Base-by-base conservation (phyloP, 257 asterid species). In the Eustoma russellianum region DNA sequence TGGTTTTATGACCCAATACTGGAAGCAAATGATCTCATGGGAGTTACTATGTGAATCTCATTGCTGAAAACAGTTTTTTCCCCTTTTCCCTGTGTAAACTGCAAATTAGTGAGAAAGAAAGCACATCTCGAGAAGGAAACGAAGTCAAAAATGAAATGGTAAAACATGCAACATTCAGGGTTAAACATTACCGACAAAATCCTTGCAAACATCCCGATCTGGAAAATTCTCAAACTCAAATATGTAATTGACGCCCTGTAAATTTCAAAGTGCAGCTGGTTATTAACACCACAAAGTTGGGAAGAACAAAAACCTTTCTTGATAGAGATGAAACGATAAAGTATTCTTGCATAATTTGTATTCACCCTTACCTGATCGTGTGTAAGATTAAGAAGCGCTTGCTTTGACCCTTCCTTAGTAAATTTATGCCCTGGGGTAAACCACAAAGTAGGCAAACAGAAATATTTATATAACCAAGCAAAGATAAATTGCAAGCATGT, bases 181-280 rank as follows among this genome's bases (percentile, higher is more conserved):
- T 55, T 8, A 7, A 5, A 7, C 43, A 91, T 82, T 75, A 88
- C 98, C 97, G 46, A 88, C 94, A 71, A 81, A 80, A 51, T 92
- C 95, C 64, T 79, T 73, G 78, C 97, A 92, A 28, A 41, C 83
- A 70, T 92, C 94, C 47, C 98, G 97, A 30, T 92, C 97, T 38
- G 91, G 72, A 70, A 85, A 87, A 65, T 50, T 79, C 52, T 76
- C 86, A 56, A 92, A 88, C 77, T 88, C 93, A 63, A 92, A 85
- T 54, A 87, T 76, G 76, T 74, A 82, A 74, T 59, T 83, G 30
- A 52, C 77, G 13, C 83, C 93, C 97, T 91, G 83, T 61, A 66
- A 74, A 62, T 64, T 61, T 60, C 62, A 62, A 45, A 56, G 30
- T 38, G 30, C 44, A 55, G 61, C 48, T 30, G 52, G 59, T 56